Percentiles rank a stretch among this genome's conserved stretches.
Evolutionary conservation across 768 basidiomycete species (phyloP).

Genomic region (Boletus sp.): DNA sequence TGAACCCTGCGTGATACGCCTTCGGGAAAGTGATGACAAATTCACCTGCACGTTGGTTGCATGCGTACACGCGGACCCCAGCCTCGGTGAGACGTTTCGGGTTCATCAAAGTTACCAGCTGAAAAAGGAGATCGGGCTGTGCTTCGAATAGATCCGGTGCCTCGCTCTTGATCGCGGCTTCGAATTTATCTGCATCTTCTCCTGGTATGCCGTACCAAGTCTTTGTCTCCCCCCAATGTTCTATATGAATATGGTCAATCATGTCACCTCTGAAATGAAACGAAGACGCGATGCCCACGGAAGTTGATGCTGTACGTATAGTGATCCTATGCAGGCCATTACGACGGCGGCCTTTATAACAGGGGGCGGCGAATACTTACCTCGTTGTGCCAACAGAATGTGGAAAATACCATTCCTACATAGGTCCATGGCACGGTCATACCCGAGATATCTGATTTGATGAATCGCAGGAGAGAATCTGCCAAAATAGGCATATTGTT

Average conservation of each 20-base stretch:
- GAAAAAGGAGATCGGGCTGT: constrained; percentile 95
- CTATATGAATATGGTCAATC: constrained; percentile 42
- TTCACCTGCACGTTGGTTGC: constrained; percentile 96
- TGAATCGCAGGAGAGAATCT: constrained; percentile 92
- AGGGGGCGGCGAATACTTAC: constrained; percentile 39
- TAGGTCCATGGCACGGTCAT: constrained; percentile 99
- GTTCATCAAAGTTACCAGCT: constrained; percentile 97
- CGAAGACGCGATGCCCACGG: constrained; percentile 52
- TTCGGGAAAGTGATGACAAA: constrained; percentile 98
- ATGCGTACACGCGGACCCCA: constrained; percentile 89
- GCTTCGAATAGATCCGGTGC: constrained; percentile 98
- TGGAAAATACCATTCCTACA: constrained; percentile 98
- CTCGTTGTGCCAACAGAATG: constrained; percentile 99
- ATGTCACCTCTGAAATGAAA: constrained; percentile 20
- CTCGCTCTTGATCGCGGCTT: constrained; percentile 90
- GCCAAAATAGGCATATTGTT: constrained; percentile 95
- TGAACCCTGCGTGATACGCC: constrained; percentile 97
- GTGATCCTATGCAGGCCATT: constrained; percentile 66
- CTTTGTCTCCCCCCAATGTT: constrained; percentile 99
- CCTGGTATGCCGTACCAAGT: constrained; percentile 99
- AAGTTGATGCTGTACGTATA: constrained; percentile 96
- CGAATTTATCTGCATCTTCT: constrained; percentile 93
- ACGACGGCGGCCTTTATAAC: constrained; percentile 22
- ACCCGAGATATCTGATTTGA: constrained; percentile 98
- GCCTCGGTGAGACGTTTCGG: constrained; percentile 82